Conservation (phyloP, 345 rosid genomes). For the Ceriops decandra region DNA sequence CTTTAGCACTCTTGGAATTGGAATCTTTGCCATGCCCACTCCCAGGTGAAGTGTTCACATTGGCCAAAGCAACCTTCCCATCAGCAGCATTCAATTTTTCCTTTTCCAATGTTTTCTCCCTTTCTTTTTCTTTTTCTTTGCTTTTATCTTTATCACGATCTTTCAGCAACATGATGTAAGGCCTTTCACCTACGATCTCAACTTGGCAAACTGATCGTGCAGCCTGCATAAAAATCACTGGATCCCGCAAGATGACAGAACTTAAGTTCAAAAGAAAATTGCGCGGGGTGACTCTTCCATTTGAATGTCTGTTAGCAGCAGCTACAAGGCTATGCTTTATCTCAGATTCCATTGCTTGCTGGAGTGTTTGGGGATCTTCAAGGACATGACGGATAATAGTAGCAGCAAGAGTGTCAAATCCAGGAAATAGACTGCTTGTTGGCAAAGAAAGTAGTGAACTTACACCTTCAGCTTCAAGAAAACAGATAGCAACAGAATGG, state of each 20-base stretch:
- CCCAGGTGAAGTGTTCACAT: conserved; percentile 35
- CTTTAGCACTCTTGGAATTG: conserved; percentile 63
- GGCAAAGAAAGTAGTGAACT: conserved; percentile 77
- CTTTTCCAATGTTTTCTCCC: conserved; percentile 55
- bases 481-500: conserved; percentile 74
- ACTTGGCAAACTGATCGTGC: conserved; percentile 80
- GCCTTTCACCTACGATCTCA: conserved; percentile 96
- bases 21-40: conserved; percentile 50
- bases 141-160: conserved; percentile 79
- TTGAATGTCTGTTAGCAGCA: conserved; percentile 77
- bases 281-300: conserved; percentile 75
- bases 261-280: conserved; percentile 64
- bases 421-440: conserved; percentile 81
- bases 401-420: conserved; percentile 84
- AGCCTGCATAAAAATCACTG: conserved; percentile 72
- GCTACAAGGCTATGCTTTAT: conserved; percentile 74
- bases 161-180: conserved; percentile 72
- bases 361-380: conserved; percentile 95
- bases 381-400: conserved; percentile 83
- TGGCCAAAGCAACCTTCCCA: conserved; percentile 55
- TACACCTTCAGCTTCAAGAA: conserved; percentile 83
- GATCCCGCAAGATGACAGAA: conserved; percentile 85
- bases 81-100: conserved; percentile 55
- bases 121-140: conserved; percentile 73
- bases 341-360: conserved; percentile 98